Evolutionary conservation across 805 yeast species (phyloP).

Genomic region (Sugiyamaella qingdaonensis): DNA sequence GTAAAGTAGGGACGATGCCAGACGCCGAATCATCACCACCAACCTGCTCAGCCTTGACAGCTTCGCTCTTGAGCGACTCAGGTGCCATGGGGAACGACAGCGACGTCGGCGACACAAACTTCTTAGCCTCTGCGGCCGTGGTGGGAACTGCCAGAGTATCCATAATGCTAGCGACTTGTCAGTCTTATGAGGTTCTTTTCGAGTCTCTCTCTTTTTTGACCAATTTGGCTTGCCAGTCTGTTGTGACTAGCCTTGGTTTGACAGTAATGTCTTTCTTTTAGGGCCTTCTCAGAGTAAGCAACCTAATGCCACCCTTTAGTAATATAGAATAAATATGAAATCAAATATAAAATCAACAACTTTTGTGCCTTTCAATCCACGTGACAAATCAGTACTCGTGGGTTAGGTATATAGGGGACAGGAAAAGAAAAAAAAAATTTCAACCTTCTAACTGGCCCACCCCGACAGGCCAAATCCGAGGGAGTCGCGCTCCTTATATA

Average conservation of each 20-base stretch:
- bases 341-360: background rate
- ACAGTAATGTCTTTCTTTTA: constrained; percentile 15
- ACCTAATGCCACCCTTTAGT: constrained; percentile 26
- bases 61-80: constrained; percentile 27
- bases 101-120: constrained; percentile 63
- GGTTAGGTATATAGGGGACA: background rate
- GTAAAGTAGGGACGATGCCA: constrained; percentile 90
- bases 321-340: constrained; percentile 6
- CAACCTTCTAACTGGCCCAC: constrained; percentile 1
- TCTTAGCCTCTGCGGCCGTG: constrained; percentile 71
- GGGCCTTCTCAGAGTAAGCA: constrained; percentile 15
- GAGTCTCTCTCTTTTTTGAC: background rate
- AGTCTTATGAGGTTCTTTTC: background rate
- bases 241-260: background rate
- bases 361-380: background rate
- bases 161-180: constrained; percentile 38
- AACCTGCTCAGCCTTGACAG: constrained; percentile 20
- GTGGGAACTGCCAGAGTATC: constrained; percentile 73
- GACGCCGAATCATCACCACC: constrained; percentile 72
- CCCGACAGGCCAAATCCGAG: constrained; percentile 2
- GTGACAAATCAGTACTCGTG: background rate
- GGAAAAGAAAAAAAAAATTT: background rate
- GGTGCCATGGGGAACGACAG: constrained; percentile 58
- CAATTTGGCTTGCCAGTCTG: background rate
- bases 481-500: background rate